Evolutionary conservation across 2,329 filamentous ascomycete genomes (phyloP).

Genomic region (Sclerotiophoma versabilis): DNA sequence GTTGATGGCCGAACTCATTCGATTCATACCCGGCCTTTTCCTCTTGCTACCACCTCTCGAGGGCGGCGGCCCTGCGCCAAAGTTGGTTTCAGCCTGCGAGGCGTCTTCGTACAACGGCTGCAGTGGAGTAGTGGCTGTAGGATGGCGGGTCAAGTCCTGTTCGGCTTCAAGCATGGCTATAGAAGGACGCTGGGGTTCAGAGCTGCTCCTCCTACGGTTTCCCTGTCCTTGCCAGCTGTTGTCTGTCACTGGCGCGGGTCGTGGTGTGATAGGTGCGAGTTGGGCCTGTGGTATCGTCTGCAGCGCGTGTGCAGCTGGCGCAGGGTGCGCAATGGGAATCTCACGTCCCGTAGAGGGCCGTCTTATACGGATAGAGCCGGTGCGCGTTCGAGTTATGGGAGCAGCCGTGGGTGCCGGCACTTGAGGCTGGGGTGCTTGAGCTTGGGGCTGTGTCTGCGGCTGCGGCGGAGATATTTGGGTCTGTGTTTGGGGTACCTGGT

Average conservation of each 20-base stretch:
- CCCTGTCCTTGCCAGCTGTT: constrained; percentile 26
- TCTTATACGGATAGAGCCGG: constrained; percentile 41
- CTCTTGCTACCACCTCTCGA: constrained; percentile 18
- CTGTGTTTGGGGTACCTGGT: background rate
- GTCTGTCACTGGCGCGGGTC: constrained; percentile 11
- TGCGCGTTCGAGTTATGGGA: constrained; percentile 18
- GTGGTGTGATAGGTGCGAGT: constrained; percentile 2
- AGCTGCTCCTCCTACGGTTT: constrained; percentile 42
- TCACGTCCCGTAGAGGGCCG: constrained; percentile 22
- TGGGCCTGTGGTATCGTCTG: constrained; percentile 15
- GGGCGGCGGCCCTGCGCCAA: constrained; percentile 24
- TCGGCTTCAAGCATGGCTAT: constrained; percentile 33
- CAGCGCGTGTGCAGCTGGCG: constrained; percentile 5
- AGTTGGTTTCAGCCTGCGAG: constrained; percentile 12
- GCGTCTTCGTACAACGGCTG: constrained; percentile 45
- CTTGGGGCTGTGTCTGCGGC: background rate
- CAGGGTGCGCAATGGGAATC: constrained; percentile 5
- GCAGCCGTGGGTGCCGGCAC: constrained; percentile 18
- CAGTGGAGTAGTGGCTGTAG: constrained; percentile 36
- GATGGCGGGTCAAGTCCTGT: constrained; percentile 35
- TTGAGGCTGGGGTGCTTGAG: constrained; percentile 11
- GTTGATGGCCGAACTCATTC: constrained; percentile 36
- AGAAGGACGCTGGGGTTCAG: constrained; percentile 41
- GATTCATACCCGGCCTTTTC: constrained; percentile 26
- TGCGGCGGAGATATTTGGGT: background rate